phyloP scores from a whole-genome alignment of 2,329 filamentous ascomycete species.

The Fusarium annulatum region DNA sequence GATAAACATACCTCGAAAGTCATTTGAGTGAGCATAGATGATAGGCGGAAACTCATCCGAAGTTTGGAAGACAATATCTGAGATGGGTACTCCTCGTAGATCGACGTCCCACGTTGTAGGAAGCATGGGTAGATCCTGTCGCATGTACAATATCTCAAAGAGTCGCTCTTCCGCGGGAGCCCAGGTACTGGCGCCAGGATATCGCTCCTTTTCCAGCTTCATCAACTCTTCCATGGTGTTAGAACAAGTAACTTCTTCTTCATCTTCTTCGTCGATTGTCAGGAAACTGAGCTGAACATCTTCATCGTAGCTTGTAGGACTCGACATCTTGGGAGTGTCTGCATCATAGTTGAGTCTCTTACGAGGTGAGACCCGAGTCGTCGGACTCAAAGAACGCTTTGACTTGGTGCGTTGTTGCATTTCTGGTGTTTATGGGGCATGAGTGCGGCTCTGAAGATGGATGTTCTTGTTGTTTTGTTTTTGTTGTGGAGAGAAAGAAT shows the following conservation, averaged over 20 bases:
- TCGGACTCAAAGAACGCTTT: conserved; percentile 18
- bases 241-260: conserved; percentile 15
- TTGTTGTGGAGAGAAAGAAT: conserved; percentile 3
- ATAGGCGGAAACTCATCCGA: conserved; percentile 48
- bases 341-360: conserved; percentile 4
- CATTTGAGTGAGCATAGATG: conserved; percentile 52
- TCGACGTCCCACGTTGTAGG: conserved; percentile 56
- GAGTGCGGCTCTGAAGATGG: not conserved
- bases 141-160: conserved; percentile 56
- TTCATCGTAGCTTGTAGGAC: conserved; percentile 7
- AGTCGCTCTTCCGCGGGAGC: conserved; percentile 60
- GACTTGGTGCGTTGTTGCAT: conserved; percentile 16
- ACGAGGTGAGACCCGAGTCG: conserved; percentile 4
- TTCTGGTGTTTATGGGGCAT: not conserved
- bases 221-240: conserved; percentile 50
- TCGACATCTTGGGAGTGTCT: conserved; percentile 11
- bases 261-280: conserved; percentile 12
- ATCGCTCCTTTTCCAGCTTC: conserved; percentile 56
- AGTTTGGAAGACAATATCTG: conserved; percentile 51
- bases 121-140: conserved; percentile 55
- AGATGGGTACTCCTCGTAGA: conserved; percentile 54
- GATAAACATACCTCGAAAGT: conserved; percentile 51
- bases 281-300: conserved; percentile 14
- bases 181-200: conserved; percentile 60
- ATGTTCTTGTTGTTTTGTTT: not conserved